Evolutionary conservation across 768 basidiomycete genomes (phyloP).

Genomic region (Hericium coralloides): DNA sequence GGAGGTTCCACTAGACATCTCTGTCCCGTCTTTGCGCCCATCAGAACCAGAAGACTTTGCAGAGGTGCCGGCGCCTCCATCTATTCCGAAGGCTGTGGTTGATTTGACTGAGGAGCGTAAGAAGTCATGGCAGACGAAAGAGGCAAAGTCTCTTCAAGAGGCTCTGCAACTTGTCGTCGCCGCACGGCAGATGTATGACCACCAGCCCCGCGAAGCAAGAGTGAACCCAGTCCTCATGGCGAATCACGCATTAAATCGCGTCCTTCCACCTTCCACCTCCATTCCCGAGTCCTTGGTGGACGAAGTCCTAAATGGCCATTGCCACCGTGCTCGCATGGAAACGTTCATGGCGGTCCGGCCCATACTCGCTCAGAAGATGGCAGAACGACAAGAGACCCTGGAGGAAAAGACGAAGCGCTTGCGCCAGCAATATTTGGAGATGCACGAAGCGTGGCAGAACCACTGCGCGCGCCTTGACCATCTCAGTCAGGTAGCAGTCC

Average conservation of each 20-base stretch:
- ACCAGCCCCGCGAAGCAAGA: conserved; percentile 52
- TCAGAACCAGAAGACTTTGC: conserved; percentile 5
- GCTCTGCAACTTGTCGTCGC: conserved; percentile 56
- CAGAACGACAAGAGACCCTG: conserved; percentile 39
- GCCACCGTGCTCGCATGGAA: conserved; percentile 26
- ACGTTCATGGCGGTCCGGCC: conserved; percentile 32
- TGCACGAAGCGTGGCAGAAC: conserved; percentile 65
- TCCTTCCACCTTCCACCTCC: conserved; percentile 18
- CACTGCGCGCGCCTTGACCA: conserved; percentile 67
- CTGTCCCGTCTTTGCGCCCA: conserved; percentile 10
- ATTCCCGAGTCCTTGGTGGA: conserved; percentile 36
- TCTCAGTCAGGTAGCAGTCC: conserved; percentile 34
- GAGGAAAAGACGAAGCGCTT: conserved; percentile 48
- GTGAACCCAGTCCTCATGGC: conserved; percentile 54
- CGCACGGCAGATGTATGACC: conserved; percentile 50
- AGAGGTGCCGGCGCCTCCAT: conserved; percentile 2
- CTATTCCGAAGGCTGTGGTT: background rate
- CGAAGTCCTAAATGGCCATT: conserved; percentile 34
- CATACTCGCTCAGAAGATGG: conserved; percentile 46
- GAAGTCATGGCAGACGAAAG: background rate
- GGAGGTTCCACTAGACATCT: conserved; percentile 19
- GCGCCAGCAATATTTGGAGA: conserved; percentile 53
- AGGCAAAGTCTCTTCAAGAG: conserved; percentile 34
- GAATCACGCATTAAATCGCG: conserved; percentile 39
- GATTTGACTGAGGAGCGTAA: background rate